Evolutionary conservation across 192 early-diverging fungal species (phyloP).

Genomic region (Backusella luteola): DNA sequence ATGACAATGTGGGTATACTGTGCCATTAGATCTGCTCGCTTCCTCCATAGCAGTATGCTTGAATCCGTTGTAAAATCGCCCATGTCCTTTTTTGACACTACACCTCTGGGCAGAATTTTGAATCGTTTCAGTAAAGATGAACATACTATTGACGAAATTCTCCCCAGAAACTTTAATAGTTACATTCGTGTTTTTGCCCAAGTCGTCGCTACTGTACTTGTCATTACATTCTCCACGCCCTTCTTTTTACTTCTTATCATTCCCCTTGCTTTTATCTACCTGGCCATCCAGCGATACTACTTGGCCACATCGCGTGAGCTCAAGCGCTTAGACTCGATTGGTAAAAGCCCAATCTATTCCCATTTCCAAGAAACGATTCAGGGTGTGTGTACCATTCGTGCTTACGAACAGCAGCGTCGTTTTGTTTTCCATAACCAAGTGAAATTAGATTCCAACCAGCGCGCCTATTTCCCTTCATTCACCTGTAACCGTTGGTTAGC

Average conservation of each 20-base stretch:
- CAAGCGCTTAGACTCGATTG: conserved; percentile 80
- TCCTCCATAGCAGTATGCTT: conserved; percentile 76
- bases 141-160: conserved; percentile 72
- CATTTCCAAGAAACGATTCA: conserved; percentile 66
- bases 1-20: conserved; percentile 77
- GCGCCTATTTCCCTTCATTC: conserved; percentile 76
- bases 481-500: conserved; percentile 68
- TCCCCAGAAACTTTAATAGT: conserved; percentile 53
- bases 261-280: conserved; percentile 45
- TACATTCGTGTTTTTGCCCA: conserved; percentile 43
- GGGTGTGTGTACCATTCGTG: conserved; percentile 66
- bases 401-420: conserved; percentile 60
- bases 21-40: conserved; percentile 75
- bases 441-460: conserved; percentile 75
- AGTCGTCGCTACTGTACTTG: conserved; percentile 43
- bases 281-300: conserved; percentile 59
- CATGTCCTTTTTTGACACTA: conserved; percentile 76
- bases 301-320: conserved; percentile 72
- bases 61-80: conserved; percentile 65
- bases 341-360: conserved; percentile 81
- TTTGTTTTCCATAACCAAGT: conserved; percentile 71
- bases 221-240: conserved; percentile 46
- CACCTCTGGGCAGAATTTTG: conserved; percentile 81
- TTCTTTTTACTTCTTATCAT: conserved; percentile 49
- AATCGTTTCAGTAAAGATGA: conserved; percentile 91